Conservation (phyloP, 73 alveolate genomes). For the Effrenium voratum region DNA sequence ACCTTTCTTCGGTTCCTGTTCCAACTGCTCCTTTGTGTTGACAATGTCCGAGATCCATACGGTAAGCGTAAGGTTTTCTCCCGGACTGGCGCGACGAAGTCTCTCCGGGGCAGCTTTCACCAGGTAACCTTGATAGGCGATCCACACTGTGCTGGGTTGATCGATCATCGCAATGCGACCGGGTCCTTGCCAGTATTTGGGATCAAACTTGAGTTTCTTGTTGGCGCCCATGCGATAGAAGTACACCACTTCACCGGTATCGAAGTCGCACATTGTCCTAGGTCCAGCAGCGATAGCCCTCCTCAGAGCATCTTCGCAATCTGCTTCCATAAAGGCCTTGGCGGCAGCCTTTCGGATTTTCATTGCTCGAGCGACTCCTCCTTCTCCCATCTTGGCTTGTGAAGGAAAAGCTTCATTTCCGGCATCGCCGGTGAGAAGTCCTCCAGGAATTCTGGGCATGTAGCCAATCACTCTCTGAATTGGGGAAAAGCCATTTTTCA, state of each 20-base stretch:
- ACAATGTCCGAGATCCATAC: neutral
- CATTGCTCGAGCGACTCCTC: neutral
- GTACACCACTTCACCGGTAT: neutral
- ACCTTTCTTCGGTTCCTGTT: neutral
- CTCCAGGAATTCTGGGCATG: neutral
- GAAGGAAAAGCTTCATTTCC: neutral
- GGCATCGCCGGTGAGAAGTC: neutral
- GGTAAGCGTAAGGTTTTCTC: neutral
- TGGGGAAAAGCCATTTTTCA: neutral
- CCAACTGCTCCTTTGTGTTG: neutral
- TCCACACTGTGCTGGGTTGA: neutral
- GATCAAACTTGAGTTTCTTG: neutral
- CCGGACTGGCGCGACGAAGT: neutral
- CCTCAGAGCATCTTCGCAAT: neutral
- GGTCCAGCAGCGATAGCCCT: neutral
- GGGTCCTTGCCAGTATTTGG: neutral
- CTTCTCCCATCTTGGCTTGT: neutral
- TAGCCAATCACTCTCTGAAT: constrained; percentile 29
- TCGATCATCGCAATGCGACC: neutral
- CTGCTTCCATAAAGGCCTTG: neutral
- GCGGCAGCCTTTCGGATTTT: constrained; percentile 15
- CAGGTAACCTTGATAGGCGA: neutral
- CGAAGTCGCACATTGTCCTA: neutral
- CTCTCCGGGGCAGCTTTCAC: neutral
- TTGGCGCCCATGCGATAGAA: neutral